These are phyloP conservation scores for Candida silvatica DNA, from an alignment of 805 yeast species.

Conservation along the genomic window DNA sequence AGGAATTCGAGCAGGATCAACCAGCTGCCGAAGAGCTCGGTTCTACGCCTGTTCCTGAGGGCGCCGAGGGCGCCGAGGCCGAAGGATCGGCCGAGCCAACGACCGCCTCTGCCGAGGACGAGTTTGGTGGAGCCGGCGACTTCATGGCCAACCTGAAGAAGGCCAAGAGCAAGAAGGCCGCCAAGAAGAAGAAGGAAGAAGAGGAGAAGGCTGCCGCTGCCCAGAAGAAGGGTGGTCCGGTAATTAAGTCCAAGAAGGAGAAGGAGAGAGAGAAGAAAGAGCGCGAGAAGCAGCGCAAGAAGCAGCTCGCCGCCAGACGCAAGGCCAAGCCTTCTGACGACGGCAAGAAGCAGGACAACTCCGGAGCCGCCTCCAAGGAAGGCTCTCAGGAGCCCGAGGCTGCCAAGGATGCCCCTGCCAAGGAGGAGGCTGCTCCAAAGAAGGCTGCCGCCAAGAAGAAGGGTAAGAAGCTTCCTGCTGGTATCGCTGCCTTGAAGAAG, in stretches of 20 bases:
- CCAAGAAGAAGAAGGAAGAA: slow-evolving; percentile 44
- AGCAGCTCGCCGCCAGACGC: slow-evolving; percentile 81
- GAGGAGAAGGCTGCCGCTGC: slow-evolving; percentile 21
- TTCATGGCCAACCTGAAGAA: slow-evolving; percentile 78
- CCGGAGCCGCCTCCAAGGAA: slow-evolving; percentile 17
- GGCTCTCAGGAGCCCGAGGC: slow-evolving; percentile 29
- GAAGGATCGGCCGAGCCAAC: slow-evolving; percentile 19
- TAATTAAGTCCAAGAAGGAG: slow-evolving; percentile 84
- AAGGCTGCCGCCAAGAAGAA: slow-evolving; percentile 29
- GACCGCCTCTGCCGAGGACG: slow-evolving; percentile 31
- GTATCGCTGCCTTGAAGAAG: slow-evolving; percentile 82
- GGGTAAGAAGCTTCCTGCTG: slow-evolving; percentile 81
- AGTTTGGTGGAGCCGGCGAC: slow-evolving; percentile 47
- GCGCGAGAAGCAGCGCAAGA: slow-evolving; percentile 82
- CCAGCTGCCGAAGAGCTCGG: too few relatives aligned
- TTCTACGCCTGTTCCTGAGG: slow-evolving; percentile 29
- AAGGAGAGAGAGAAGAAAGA: slow-evolving; percentile 94
- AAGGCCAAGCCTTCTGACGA: slow-evolving; percentile 44
- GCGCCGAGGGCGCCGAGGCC: slow-evolving; percentile 16
- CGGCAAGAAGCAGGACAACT: slow-evolving; percentile 33
- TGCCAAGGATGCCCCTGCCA: slow-evolving; percentile 7
- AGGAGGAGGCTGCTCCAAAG: slow-evolving; percentile 14
- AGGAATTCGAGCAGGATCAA: slow-evolving; percentile 50
- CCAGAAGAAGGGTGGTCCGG: slow-evolving; percentile 39
- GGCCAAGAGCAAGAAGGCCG: slow-evolving; percentile 64